phyloP scores from a whole-genome alignment of 1,284 basidiomycete species.

The Leccinum holopus region DNA sequence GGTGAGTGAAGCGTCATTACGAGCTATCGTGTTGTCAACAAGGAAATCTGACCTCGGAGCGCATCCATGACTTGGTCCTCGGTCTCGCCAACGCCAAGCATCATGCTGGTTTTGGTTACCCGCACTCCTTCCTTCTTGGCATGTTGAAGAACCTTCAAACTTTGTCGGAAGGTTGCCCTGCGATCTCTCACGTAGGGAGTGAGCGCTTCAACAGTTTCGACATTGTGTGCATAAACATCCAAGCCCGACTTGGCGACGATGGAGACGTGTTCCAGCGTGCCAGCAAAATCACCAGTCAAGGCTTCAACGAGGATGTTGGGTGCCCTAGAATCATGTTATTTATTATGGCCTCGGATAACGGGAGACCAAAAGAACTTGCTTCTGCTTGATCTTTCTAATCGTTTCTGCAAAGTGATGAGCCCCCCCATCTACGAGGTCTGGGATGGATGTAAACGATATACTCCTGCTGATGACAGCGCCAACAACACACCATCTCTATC shows the following conservation, averaged over 20 bases:
- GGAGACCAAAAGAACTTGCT: constrained; percentile 46
- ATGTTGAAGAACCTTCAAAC: constrained; percentile 79
- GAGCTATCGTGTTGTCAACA: neutral
- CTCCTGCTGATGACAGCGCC: neutral
- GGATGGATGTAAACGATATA: constrained; percentile 7
- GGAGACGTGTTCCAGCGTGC: constrained; percentile 73
- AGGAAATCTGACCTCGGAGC: constrained; percentile 61
- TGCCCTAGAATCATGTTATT: constrained; percentile 51
- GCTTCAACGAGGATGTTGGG: constrained; percentile 97
- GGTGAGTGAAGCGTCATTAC: constrained; percentile 5
- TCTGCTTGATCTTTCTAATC: constrained; percentile 93
- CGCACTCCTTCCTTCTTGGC: constrained; percentile 82
- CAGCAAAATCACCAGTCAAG: constrained; percentile 93
- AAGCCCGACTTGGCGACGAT: constrained; percentile 88
- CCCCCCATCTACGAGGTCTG: constrained; percentile 92
- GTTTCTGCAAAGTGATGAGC: constrained; percentile 94
- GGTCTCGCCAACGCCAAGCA: constrained; percentile 96
- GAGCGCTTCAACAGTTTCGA: constrained; percentile 92
- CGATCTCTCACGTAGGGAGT: constrained; percentile 96
- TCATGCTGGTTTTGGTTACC: constrained; percentile 97
- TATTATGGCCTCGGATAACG: constrained; percentile 1
- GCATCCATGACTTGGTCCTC: constrained; percentile 84
- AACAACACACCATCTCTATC: constrained; percentile 82
- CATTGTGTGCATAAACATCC: constrained; percentile 98
- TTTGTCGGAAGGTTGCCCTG: constrained; percentile 90